Conservation (phyloP, 805 yeast species). For the Kazachstania martiniae region DNA sequence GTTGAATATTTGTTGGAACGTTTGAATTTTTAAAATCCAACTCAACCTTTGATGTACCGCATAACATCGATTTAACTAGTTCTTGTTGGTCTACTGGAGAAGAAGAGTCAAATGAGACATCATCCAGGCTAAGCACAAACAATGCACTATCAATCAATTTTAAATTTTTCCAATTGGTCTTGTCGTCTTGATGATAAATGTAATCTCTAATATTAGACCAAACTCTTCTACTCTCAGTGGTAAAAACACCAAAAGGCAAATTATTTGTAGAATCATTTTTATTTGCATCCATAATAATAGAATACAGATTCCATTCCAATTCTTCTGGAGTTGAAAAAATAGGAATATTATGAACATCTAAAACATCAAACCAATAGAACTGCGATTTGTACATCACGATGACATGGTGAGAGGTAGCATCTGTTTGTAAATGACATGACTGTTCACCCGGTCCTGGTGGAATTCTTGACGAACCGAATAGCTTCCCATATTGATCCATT, state of each 20-base stretch:
- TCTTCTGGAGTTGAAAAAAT: slow-evolving; percentile 60
- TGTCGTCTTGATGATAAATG: slow-evolving; percentile 34
- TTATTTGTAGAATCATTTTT: slow-evolving; percentile 17
- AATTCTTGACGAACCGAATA: slow-evolving; percentile 81
- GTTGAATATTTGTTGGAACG: slow-evolving; percentile 55
- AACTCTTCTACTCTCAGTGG: slow-evolving; percentile 78
- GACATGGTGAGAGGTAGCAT: slow-evolving; percentile 63
- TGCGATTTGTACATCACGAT: slow-evolving; percentile 78
- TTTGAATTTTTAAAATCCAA: slow-evolving; percentile 26
- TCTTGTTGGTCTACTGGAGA: slow-evolving; percentile 40
- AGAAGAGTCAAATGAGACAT: slow-evolving; percentile 35
- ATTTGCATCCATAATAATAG: slow-evolving; percentile 64
- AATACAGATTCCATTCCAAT: slow-evolving; percentile 59
- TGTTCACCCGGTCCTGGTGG: slow-evolving; percentile 58
- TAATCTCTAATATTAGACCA: slow-evolving; percentile 71
- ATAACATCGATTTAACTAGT: slow-evolving; percentile 72
- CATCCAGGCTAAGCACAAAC: slow-evolving; percentile 76
- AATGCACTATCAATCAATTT: slow-evolving; percentile 71
- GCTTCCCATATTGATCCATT: slow-evolving; percentile 83
- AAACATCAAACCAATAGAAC: slow-evolving; percentile 90
- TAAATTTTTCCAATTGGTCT: slow-evolving; percentile 58
- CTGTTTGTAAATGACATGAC: slow-evolving; percentile 73
- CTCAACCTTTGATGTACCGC: slow-evolving; percentile 71
- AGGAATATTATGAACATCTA: slow-evolving; percentile 61
- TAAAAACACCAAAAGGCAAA: slow-evolving; percentile 74